Percentiles rank a stretch among this genome's conserved stretches.
Evolutionary conservation across 2,329 filamentous ascomycete species (phyloP).

Genomic region (Ampelomyces quisqualis): DNA sequence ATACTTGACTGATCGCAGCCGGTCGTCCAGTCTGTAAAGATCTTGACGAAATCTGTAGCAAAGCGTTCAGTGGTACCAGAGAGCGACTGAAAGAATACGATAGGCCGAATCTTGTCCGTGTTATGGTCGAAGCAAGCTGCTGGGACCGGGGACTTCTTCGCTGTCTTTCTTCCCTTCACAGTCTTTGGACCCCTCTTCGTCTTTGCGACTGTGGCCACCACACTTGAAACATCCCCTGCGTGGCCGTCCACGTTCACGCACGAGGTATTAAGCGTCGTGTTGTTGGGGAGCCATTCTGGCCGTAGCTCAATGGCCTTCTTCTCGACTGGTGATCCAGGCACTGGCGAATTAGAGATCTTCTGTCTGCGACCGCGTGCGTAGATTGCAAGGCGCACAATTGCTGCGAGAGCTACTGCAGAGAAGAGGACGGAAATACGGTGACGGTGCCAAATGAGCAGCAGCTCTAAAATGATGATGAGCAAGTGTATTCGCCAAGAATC

Average conservation of each 20-base stretch:
- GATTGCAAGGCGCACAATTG: slow-evolving; percentile 32
- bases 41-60: slow-evolving; percentile 63
- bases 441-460: slow-evolving; percentile 42
- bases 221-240: slow-evolving; percentile 28
- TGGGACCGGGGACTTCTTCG: slow-evolving; percentile 21
- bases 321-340: slow-evolving; percentile 35
- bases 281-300: slow-evolving; percentile 40
- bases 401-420: slow-evolving; percentile 31
- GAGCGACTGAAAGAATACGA: slow-evolving; percentile 88
- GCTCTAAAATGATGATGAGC: slow-evolving; percentile 25
- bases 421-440: slow-evolving; percentile 39
- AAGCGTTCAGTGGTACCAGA: slow-evolving; percentile 79
- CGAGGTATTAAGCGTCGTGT: slow-evolving; percentile 27
- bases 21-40: slow-evolving; percentile 51
- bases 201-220: slow-evolving; percentile 23
- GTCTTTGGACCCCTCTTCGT: slow-evolving; percentile 40
- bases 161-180: slow-evolving; percentile 40
- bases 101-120: slow-evolving; percentile 61
- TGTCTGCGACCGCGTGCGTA: slow-evolving; percentile 30
- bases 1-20: slow-evolving; percentile 38
- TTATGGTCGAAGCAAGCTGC: slow-evolving; percentile 28
- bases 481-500: not conserved
- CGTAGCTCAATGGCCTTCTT: slow-evolving; percentile 35
- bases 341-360: slow-evolving; percentile 34
- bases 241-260: slow-evolving; percentile 32